phyloP scores from a whole-genome alignment of 2,329 filamentous ascomycete species.

The Paraphoma chrysanthemicola region DNA sequence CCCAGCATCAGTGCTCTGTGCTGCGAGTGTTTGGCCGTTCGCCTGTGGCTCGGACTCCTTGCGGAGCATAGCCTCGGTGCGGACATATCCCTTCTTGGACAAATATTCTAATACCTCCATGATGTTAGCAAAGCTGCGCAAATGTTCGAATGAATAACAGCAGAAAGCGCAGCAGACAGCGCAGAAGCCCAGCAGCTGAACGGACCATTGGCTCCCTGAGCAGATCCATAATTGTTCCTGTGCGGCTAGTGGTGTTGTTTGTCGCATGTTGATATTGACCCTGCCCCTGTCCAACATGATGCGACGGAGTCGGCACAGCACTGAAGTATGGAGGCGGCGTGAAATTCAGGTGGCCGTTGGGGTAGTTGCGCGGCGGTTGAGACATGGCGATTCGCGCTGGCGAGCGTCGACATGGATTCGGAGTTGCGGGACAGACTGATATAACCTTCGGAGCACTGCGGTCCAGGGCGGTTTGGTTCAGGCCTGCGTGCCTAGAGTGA shows the following conservation, averaged over 20 bases:
- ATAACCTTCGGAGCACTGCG: neutral
- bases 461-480: neutral
- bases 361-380: neutral
- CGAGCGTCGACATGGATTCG: neutral
- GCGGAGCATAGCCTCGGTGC: slow-evolving; percentile 90
- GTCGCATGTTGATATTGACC: neutral
- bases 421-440: too few species aligned
- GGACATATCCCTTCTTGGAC: slow-evolving; percentile 90
- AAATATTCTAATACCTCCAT: slow-evolving; percentile 87
- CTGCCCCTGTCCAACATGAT: neutral
- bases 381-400: neutral
- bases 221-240: neutral
- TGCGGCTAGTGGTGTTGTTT: neutral
- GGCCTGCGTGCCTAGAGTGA: neutral
- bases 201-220: neutral
- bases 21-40: slow-evolving; percentile 77
- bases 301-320: neutral
- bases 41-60: slow-evolving; percentile 88
- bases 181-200: neutral
- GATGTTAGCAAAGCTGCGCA: slow-evolving; percentile 7
- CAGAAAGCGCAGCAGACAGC: neutral
- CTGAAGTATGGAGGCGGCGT: neutral
- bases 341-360: neutral
- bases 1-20: slow-evolving; percentile 69
- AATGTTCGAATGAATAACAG: neutral